These are phyloP conservation scores for Nannizziopsis arthrosporioides DNA, from an alignment of 2,329 filamentous ascomycete species.

Conservation along the genomic window DNA sequence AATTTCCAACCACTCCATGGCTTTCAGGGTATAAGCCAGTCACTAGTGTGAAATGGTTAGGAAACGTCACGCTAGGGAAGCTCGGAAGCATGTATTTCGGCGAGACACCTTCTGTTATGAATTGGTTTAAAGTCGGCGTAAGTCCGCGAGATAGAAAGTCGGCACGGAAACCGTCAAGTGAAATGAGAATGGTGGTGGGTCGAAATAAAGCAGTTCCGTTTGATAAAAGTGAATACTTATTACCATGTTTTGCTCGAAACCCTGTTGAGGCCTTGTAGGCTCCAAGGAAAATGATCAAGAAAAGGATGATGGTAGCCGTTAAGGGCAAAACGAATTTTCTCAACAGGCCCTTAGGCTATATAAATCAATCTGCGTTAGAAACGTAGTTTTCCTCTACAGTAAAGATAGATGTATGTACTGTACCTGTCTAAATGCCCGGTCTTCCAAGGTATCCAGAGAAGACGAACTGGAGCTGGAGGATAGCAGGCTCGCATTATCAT, in stretches of 20 bases:
- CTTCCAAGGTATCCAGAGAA: slow-evolving; percentile 39
- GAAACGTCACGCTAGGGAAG: slow-evolving; percentile 93
- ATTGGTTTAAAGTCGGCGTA: slow-evolving; percentile 67
- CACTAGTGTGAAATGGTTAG: slow-evolving; percentile 86
- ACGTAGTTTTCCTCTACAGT: neutral
- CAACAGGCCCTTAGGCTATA: slow-evolving; percentile 16
- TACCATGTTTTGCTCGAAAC: slow-evolving; percentile 22
- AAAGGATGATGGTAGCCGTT: slow-evolving; percentile 40
- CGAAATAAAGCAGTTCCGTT: slow-evolving; percentile 86
- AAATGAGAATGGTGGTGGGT: slow-evolving; percentile 86
- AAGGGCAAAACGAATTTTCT: slow-evolving; percentile 31
- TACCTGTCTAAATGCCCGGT: slow-evolving; percentile 23
- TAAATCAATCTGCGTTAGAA: slow-evolving; percentile 1
- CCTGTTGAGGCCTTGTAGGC: slow-evolving; percentile 45
- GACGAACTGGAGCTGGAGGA: slow-evolving; percentile 47
- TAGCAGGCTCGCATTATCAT: slow-evolving; percentile 52
- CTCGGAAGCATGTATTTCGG: slow-evolving; percentile 87
- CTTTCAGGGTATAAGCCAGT: slow-evolving; percentile 87
- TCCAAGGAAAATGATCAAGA: slow-evolving; percentile 44
- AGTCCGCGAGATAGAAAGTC: slow-evolving; percentile 78
- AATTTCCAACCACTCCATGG: slow-evolving; percentile 87
- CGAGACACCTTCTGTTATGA: slow-evolving; percentile 74
- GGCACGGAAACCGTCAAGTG: slow-evolving; percentile 87
- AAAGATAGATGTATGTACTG: slow-evolving; percentile 16
- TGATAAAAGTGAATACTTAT: slow-evolving; percentile 32